Evolutionary conservation across 75 land plant genomes (phyloP).

Genomic region (Cupressus sempervirens): DNA sequence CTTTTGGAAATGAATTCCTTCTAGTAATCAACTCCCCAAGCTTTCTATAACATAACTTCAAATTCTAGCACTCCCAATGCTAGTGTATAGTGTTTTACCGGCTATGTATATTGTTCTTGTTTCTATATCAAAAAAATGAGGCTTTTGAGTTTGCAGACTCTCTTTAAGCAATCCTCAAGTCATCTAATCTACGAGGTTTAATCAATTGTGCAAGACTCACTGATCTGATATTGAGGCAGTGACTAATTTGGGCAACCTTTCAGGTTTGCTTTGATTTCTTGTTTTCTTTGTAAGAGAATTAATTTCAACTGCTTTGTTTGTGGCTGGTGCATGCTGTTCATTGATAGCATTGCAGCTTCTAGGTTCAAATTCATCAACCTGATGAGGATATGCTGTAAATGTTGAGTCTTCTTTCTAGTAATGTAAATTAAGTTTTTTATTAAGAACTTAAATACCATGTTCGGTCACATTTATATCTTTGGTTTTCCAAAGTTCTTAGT

Average conservation of each 20-base stretch:
- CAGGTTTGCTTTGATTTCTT: not conserved
- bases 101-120: conserved; percentile 7
- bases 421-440: not conserved
- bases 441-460: not conserved
- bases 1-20: conserved; percentile 50
- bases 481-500: not conserved
- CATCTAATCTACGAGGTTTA: not conserved
- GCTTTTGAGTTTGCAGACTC: not conserved
- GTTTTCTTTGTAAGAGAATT: not conserved
- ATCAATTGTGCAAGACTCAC: not conserved
- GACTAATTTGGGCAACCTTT: not conserved
- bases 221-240: not conserved
- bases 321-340: not conserved
- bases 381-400: conserved; percentile 8
- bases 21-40: not conserved
- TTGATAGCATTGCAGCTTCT: not conserved
- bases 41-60: not conserved
- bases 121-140: not conserved
- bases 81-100: not conserved
- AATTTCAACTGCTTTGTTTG: not conserved
- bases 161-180: not conserved
- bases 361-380: conserved; percentile 8
- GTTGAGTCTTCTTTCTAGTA: not conserved
- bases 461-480: not conserved
- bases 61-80: not conserved